A percentile compares a stretch with the other conserved stretches of the same genome.
These are phyloP conservation scores for Wickerhamomyces sp. DNA, from an alignment of 1,139 yeast species.

Conservation along the genomic window DNA sequence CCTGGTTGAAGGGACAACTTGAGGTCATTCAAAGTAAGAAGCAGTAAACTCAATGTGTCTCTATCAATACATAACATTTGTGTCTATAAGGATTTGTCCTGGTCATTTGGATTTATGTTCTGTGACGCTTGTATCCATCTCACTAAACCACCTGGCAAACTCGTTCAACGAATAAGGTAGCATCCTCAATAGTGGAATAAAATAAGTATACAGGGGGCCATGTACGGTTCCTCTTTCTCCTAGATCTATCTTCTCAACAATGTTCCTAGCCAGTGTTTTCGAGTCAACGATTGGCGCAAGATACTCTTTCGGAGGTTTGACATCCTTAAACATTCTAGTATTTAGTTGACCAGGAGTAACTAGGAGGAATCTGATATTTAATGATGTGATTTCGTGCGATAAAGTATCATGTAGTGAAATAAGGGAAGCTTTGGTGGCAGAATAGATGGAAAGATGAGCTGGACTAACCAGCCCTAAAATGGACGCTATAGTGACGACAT, in stretches of 20 bases:
- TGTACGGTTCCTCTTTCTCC: conserved; percentile 53
- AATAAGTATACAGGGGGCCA: conserved; percentile 56
- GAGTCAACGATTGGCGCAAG: conserved; percentile 60
- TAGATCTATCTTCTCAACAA: conserved; percentile 35
- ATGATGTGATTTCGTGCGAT: conserved; percentile 39
- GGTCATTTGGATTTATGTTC: no score
- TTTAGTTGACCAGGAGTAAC: conserved; percentile 67
- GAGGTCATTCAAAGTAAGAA: not conserved
- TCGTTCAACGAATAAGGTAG: conserved; percentile 48
- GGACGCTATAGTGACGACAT: conserved; percentile 62
- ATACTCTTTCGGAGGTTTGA: conserved; percentile 50
- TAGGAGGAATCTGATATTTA: conserved; percentile 39
- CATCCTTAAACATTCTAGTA: conserved; percentile 58
- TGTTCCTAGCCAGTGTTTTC: conserved; percentile 36
- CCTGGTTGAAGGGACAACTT: conserved; percentile 12
- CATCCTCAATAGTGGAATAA: conserved; percentile 47
- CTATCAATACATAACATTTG: no score
- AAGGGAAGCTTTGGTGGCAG: conserved; percentile 63
- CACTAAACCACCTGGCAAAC: conserved; percentile 44
- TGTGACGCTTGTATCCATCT: conserved; percentile 39
- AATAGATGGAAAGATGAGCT: conserved; percentile 54
- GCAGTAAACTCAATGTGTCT: no score
- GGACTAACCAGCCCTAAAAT: conserved; percentile 72
- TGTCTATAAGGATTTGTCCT: no score
- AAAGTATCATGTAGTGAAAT: conserved; percentile 57